Evolutionary conservation across 1,139 yeast species (phyloP).

Genomic region (Geotrichum candidum): DNA sequence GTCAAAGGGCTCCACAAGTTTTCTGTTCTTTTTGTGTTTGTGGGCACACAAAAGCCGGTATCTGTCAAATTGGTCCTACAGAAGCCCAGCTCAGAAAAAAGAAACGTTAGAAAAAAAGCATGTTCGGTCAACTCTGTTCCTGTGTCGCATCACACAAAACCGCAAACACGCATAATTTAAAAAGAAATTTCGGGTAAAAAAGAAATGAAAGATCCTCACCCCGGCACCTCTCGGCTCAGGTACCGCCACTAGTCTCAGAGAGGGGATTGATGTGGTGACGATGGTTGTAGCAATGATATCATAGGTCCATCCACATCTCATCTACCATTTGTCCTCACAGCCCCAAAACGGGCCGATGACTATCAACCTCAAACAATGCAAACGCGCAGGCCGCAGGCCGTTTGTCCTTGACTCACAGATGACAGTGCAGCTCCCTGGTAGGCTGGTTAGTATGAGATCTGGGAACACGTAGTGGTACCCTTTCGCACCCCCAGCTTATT

Average conservation of each 20-base stretch:
- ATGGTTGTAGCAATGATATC: background rate
- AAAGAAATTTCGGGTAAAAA: background rate
- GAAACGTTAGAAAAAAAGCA: background rate
- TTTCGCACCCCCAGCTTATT: too few relatives aligned
- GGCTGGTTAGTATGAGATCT: too few relatives aligned
- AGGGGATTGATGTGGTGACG: background rate
- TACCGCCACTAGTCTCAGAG: background rate
- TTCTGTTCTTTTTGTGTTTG: background rate
- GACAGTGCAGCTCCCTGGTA: background rate
- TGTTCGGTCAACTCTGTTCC: background rate
- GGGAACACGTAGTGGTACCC: too few relatives aligned
- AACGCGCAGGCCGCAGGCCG: background rate
- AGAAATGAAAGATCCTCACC: background rate
- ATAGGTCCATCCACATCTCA: background rate
- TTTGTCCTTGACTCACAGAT: too few relatives aligned
- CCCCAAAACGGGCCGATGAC: background rate
- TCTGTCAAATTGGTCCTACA: background rate
- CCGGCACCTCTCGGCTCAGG: background rate
- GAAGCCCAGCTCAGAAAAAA: background rate
- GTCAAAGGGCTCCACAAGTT: background rate
- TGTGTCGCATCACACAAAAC: background rate
- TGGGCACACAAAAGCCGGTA: background rate
- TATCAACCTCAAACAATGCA: background rate
- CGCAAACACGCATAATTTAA: background rate
- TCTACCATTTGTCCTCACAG: background rate